Conservation (phyloP, 2,329 filamentous ascomycete genomes). For the Colletotrichum costaricense region DNA sequence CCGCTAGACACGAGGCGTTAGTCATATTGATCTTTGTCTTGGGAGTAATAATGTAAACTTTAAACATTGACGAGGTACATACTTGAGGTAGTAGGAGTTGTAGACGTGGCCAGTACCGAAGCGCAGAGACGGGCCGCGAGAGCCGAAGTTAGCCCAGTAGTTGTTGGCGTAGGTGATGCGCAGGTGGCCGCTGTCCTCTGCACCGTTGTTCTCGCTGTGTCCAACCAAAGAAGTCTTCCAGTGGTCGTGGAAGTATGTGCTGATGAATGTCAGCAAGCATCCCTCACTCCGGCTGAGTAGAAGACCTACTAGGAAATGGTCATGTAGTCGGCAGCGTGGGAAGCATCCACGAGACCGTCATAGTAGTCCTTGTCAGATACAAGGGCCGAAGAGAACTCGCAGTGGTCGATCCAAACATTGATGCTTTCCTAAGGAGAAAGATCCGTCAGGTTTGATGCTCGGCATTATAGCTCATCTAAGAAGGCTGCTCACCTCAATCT, state of each 20-base stretch:
- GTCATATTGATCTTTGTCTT: neutral
- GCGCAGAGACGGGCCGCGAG: conserved; percentile 67
- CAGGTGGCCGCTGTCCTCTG: conserved; percentile 68
- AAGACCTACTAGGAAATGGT: conserved; percentile 48
- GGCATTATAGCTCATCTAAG: fast-evolving
- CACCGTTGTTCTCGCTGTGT: conserved; percentile 68
- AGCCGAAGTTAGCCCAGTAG: conserved; percentile 70
- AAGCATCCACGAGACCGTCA: conserved; percentile 57
- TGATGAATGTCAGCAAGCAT: conserved; percentile 1
- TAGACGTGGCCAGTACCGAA: conserved; percentile 70
- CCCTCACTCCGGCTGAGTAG: neutral
- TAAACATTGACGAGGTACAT: neutral
- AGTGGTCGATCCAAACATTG: conserved; percentile 62
- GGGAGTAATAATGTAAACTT: too few relatives aligned
- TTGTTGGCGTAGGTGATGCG: conserved; percentile 71
- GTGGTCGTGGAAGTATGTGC: conserved; percentile 58
- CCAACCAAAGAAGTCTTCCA: conserved; percentile 72
- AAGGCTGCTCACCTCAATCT: conserved; percentile 17
- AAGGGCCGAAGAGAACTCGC: conserved; percentile 51
- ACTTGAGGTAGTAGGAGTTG: conserved; percentile 53
- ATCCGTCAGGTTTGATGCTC: conserved; percentile 52
- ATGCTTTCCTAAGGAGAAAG: conserved; percentile 58
- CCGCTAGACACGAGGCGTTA: conserved; percentile 38
- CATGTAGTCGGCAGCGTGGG: conserved; percentile 55
- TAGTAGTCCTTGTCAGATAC: conserved; percentile 54